phyloP scores from a whole-genome alignment of 257 asterid species.

The Fraxinus americana region DNA sequence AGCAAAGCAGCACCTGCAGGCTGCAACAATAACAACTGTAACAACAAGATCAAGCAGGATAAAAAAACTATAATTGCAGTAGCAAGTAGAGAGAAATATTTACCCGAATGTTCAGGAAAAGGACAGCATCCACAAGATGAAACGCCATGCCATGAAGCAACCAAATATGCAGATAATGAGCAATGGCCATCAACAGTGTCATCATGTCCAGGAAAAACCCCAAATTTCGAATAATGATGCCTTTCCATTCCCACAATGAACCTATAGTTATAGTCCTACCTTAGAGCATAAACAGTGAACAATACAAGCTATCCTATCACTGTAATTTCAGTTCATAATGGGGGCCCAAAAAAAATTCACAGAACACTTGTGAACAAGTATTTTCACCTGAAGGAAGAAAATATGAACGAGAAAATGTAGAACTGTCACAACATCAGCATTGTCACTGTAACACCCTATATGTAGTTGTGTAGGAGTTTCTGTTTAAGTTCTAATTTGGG shows the following conservation, averaged over 20 bases:
- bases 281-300: conserved; percentile 1
- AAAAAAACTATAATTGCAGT: not conserved
- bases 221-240: conserved; percentile 70
- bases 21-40: conserved; percentile 9
- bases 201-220: conserved; percentile 95
- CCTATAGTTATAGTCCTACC: conserved; percentile 44
- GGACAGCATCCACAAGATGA: conserved; percentile 88
- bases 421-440: not conserved
- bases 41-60: conserved; percentile 22
- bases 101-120: conserved; percentile 90
- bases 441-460: not conserved
- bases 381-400: not conserved
- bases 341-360: not conserved
- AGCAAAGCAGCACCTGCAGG: conserved; percentile 6
- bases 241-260: conserved; percentile 86
- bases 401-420: not conserved
- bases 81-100: conserved; percentile 33
- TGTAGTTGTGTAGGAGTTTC: not conserved
- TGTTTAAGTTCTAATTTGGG: not conserved
- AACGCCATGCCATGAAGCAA: conserved; percentile 99
- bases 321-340: conserved; percentile 11
- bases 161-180: conserved; percentile 89
- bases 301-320: not conserved
- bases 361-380: not conserved
- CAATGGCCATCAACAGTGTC: conserved; percentile 89